phyloP scores from a whole-genome alignment of 2,329 filamentous ascomycete species.

The Aspergillus vadensis region DNA sequence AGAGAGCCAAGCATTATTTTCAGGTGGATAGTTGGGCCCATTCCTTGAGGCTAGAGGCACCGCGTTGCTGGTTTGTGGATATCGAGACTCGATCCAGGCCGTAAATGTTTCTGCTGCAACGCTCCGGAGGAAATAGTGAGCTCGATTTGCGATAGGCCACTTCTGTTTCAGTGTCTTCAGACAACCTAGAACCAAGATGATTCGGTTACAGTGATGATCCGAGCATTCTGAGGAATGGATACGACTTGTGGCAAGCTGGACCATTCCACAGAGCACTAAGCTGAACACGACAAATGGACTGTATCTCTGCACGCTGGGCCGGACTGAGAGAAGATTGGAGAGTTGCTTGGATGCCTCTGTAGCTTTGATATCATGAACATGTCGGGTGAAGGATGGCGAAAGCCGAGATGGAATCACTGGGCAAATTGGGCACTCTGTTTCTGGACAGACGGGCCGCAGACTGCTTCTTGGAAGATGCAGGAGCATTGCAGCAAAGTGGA shows the following conservation, averaged over 20 bases:
- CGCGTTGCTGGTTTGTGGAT: conserved; percentile 1
- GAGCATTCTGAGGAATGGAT: conserved; percentile 41
- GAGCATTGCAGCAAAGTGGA: conserved; percentile 60
- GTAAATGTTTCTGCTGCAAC: conserved; percentile 30
- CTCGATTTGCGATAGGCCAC: conserved; percentile 33
- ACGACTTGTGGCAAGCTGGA: conserved; percentile 37
- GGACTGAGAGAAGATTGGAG: conserved; percentile 36
- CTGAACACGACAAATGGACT: conserved; percentile 36
- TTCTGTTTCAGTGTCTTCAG: conserved; percentile 34
- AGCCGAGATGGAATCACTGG: conserved; percentile 33
- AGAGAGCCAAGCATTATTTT: conserved; percentile 1
- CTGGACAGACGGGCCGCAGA: conserved; percentile 45
- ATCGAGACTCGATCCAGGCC: conserved; percentile 13
- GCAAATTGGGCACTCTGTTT: conserved; percentile 9
- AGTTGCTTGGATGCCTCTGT: conserved; percentile 38
- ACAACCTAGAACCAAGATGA: conserved; percentile 38
- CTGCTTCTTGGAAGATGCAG: conserved; percentile 78
- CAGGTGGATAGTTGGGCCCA: conserved; percentile 1
- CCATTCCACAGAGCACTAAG: conserved; percentile 35
- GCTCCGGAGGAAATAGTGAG: conserved; percentile 30
- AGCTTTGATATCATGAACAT: conserved; percentile 39
- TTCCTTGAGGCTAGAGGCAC: conserved; percentile 1
- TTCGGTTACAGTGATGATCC: conserved; percentile 42
- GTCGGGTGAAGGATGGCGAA: conserved; percentile 35
- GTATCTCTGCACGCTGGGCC: conserved; percentile 35